Percentiles rank a stretch among this genome's conserved stretches.
phyloP scores from a whole-genome alignment of 495 filamentous ascomycete genomes.

The Trichoderma virens region DNA sequence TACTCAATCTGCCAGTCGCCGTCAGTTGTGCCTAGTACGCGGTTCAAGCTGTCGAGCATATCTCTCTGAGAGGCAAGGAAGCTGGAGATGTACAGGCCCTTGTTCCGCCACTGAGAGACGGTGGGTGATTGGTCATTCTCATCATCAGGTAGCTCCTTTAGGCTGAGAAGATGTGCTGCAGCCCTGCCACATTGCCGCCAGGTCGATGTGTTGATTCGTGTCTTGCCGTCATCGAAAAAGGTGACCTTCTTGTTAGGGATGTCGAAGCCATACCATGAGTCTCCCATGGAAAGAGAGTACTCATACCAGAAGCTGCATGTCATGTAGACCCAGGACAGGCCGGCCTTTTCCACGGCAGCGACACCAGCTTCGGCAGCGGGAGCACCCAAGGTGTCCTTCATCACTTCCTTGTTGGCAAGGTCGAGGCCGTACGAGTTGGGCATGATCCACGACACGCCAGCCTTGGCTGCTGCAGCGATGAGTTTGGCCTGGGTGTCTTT shows the following conservation, averaged over 20 bases:
- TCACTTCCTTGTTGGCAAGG: slow-evolving; percentile 24
- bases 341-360: slow-evolving; percentile 34
- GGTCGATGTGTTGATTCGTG: slow-evolving; percentile 28
- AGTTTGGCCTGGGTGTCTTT: slow-evolving; percentile 36
- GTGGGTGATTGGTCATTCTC: slow-evolving; percentile 25
- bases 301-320: slow-evolving; percentile 43
- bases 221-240: slow-evolving; percentile 29
- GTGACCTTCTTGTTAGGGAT: slow-evolving; percentile 23
- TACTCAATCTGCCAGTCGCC: slow-evolving; percentile 49
- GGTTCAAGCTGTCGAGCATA: slow-evolving; percentile 39
- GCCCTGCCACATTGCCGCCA: slow-evolving; percentile 36
- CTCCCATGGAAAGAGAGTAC: slow-evolving; percentile 26
- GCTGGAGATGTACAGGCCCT: slow-evolving; percentile 30
- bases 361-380: background rate
- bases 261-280: slow-evolving; percentile 25
- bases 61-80: slow-evolving; percentile 40
- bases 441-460: slow-evolving; percentile 52
- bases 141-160: slow-evolving; percentile 35
- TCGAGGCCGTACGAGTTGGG: slow-evolving; percentile 52
- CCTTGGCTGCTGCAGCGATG: slow-evolving; percentile 51
- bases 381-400: slow-evolving; percentile 27
- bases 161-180: slow-evolving; percentile 30
- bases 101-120: slow-evolving; percentile 31
- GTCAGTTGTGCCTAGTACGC: slow-evolving; percentile 44
- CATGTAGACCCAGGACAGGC: slow-evolving; percentile 39